Evolutionary conservation across 495 filamentous ascomycete species (phyloP).

Genomic region (Recurvomyces mirabilis): DNA sequence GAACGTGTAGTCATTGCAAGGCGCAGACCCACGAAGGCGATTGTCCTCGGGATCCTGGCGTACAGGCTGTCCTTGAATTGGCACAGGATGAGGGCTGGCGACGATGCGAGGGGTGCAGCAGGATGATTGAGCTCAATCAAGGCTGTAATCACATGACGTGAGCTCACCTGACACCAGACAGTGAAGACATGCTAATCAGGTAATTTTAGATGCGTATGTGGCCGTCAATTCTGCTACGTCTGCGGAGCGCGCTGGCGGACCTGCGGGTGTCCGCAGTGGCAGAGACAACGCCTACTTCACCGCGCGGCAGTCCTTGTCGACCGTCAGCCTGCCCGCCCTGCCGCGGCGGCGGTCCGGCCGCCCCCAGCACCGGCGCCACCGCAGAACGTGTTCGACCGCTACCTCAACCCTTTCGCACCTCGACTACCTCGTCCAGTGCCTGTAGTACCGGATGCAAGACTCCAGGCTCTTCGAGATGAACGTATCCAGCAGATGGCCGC

Average conservation of each 20-base stretch:
- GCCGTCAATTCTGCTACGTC: constrained; percentile 24
- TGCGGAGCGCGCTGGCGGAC: constrained; percentile 24
- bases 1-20: constrained; percentile 42
- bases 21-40: constrained; percentile 27
- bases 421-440: neutral
- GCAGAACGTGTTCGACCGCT: too few relatives aligned
- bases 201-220: constrained; percentile 24
- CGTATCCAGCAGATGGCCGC: neutral
- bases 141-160: constrained; percentile 19
- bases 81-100: constrained; percentile 26
- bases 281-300: constrained; percentile 12
- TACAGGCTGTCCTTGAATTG: constrained; percentile 20
- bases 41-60: constrained; percentile 22
- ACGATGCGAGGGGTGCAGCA: constrained; percentile 26
- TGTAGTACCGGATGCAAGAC: neutral
- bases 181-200: too few relatives aligned
- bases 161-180: neutral
- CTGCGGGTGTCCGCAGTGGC: constrained; percentile 18
- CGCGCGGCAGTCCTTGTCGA: neutral
- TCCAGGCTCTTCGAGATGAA: neutral
- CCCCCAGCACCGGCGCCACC: neutral
- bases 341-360: too few relatives aligned
- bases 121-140: constrained; percentile 10
- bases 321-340: too few relatives aligned
- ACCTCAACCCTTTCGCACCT: neutral